Evolutionary conservation across 257 asterid genomes (phyloP).

Genomic region (Nicotiana paniculata): DNA sequence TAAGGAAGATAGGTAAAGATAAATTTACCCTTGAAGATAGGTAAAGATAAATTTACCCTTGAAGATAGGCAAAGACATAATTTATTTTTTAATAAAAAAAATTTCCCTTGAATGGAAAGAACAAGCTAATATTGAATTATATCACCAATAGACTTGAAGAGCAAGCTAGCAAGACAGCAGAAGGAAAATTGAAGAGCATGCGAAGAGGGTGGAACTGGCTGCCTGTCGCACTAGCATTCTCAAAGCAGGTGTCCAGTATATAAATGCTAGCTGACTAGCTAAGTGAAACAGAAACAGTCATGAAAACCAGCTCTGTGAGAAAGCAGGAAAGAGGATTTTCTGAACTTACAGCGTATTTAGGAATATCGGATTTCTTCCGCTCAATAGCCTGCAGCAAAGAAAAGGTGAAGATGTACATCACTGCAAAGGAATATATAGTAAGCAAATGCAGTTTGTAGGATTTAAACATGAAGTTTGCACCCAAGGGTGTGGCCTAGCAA

Average conservation of each 20-base stretch:
- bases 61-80: too few species aligned
- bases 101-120: neutral
- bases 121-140: neutral
- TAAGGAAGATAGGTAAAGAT: neutral
- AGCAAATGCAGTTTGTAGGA: neutral
- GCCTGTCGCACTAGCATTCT: neutral
- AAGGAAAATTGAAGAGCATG: neutral
- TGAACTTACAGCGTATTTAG: conserved; percentile 82
- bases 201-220: neutral
- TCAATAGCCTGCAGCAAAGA: neutral
- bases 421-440: neutral
- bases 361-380: conserved; percentile 41
- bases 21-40: neutral
- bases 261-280: neutral
- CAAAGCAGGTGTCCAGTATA: neutral
- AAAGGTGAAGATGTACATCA: neutral
- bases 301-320: neutral
- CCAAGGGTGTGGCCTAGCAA: neutral
- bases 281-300: neutral
- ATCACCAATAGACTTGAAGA: neutral
- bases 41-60: neutral
- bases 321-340: neutral
- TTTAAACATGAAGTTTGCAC: neutral
- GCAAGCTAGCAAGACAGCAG: neutral
- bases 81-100: too few species aligned